These are phyloP conservation scores for Clarkia xantiana DNA, from an alignment of 345 rosid genomes.

Conservation along the genomic window DNA sequence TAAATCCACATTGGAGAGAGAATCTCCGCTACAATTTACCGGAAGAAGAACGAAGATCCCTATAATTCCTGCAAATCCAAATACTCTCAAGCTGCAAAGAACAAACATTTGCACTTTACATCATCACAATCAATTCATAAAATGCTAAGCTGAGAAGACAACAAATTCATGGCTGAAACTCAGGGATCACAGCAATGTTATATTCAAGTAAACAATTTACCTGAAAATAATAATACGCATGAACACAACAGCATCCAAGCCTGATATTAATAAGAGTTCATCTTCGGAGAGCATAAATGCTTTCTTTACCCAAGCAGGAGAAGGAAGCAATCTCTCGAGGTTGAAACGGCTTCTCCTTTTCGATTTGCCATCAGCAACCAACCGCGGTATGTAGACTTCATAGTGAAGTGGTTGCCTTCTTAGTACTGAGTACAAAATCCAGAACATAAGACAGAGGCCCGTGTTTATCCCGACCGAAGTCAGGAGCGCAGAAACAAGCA, in stretches of 20 bases:
- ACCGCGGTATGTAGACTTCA: slow-evolving; percentile 65
- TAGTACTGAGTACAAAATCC: slow-evolving; percentile 58
- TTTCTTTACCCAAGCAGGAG: slow-evolving; percentile 67
- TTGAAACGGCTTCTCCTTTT: slow-evolving; percentile 42
- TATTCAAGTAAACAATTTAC: slow-evolving; percentile 21
- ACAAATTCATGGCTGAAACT: too few relatives aligned
- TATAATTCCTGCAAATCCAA: slow-evolving; percentile 69
- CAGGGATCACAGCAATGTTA: too few relatives aligned
- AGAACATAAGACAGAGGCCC: slow-evolving; percentile 55
- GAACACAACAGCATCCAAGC: slow-evolving; percentile 72
- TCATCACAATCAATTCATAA: too few relatives aligned
- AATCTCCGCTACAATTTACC: slow-evolving; percentile 62
- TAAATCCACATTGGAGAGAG: slow-evolving; percentile 46
- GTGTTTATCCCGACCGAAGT: slow-evolving; percentile 85
- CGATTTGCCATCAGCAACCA: slow-evolving; percentile 48
- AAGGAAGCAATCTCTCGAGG: slow-evolving; percentile 64
- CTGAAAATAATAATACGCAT: slow-evolving; percentile 74
- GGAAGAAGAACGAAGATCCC: slow-evolving; percentile 88
- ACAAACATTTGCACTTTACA: too few relatives aligned
- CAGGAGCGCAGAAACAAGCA: slow-evolving; percentile 86
- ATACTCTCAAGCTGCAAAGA: slow-evolving; percentile 71
- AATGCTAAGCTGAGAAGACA: too few relatives aligned
- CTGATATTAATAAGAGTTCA: slow-evolving; percentile 46
- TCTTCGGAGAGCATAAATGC: slow-evolving; percentile 67
- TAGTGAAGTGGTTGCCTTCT: slow-evolving; percentile 62